A percentile compares a stretch with the other conserved stretches of the same genome.
phyloP scores from a whole-genome alignment of 2,329 filamentous ascomycete genomes.

The Calonectria fujianensis region DNA sequence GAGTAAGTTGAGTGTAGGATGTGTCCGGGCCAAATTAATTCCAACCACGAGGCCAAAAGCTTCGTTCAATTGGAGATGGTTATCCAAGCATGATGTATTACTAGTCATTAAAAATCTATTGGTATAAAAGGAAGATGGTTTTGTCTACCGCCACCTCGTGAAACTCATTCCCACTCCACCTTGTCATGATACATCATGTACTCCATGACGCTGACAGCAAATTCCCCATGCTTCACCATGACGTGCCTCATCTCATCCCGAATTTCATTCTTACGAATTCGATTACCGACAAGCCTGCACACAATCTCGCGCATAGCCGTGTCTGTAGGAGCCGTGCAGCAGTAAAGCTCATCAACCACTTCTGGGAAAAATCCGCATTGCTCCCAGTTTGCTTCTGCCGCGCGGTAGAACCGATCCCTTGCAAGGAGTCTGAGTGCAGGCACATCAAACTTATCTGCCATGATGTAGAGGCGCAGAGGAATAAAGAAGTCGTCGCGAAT shows the following conservation, averaged over 20 bases:
- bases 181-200: conserved; percentile 33
- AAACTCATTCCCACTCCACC: background rate
- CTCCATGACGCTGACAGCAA: conserved; percentile 42
- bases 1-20: background rate
- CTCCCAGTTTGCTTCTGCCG: conserved; percentile 40
- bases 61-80: background rate
- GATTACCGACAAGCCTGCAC: conserved; percentile 41
- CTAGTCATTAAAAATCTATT: too few species aligned
- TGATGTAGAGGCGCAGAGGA: conserved; percentile 56
- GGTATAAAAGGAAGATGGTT: background rate
- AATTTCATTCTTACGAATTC: conserved; percentile 10
- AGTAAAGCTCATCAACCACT: conserved; percentile 73
- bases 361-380: conserved; percentile 66
- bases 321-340: conserved; percentile 24
- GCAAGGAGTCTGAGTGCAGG: conserved; percentile 56
- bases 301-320: conserved; percentile 40
- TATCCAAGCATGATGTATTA: too few species aligned
- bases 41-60: background rate
- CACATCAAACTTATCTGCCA: conserved; percentile 62
- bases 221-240: conserved; percentile 41
- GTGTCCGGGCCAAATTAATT: too few species aligned
- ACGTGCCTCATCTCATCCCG: conserved; percentile 31
- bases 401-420: conserved; percentile 56
- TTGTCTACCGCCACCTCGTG: too few species aligned
- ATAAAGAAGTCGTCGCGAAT: conserved; percentile 40